Percentiles rank a stretch among this genome's conserved stretches.
Evolutionary conservation across 1,284 basidiomycete species (phyloP).

Genomic region (Tilletia horrida): DNA sequence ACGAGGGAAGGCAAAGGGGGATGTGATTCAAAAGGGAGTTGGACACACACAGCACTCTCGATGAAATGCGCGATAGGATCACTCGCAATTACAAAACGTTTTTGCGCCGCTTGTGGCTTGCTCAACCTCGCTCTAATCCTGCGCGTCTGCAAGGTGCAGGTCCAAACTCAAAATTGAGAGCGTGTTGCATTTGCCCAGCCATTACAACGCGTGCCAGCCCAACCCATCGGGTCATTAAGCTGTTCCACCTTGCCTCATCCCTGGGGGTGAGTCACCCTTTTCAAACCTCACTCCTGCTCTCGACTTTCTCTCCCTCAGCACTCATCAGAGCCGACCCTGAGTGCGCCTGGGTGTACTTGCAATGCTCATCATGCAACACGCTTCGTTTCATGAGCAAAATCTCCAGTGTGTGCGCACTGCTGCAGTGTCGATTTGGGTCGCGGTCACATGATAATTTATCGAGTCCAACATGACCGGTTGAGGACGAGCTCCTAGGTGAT

Average conservation of each 20-base stretch:
- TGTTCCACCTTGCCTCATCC: neutral
- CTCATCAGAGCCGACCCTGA: neutral
- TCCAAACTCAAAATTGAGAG: constrained; percentile 1
- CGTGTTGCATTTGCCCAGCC: neutral
- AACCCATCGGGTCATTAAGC: neutral
- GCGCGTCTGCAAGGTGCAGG: neutral
- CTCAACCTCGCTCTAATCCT: neutral
- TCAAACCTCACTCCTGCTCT: neutral
- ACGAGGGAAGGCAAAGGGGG: constrained; percentile 8
- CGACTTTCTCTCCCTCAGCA: neutral
- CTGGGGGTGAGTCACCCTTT: constrained; percentile 11
- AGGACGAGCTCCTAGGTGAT: neutral
- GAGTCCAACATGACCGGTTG: neutral
- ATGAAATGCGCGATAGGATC: neutral
- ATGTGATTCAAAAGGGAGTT: neutral
- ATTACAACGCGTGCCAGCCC: neutral
- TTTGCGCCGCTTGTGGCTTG: too few relatives aligned
- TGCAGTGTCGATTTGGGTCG: neutral
- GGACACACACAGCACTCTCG: neutral
- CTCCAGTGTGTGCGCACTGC: neutral
- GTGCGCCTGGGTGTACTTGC: neutral
- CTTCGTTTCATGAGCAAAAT: neutral
- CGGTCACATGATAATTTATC: neutral
- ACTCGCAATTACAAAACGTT: too few relatives aligned
- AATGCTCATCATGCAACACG: neutral